Base-by-base conservation (phyloP, 352 stramenopile species). In the Phytophthora ohioensis region DNA sequence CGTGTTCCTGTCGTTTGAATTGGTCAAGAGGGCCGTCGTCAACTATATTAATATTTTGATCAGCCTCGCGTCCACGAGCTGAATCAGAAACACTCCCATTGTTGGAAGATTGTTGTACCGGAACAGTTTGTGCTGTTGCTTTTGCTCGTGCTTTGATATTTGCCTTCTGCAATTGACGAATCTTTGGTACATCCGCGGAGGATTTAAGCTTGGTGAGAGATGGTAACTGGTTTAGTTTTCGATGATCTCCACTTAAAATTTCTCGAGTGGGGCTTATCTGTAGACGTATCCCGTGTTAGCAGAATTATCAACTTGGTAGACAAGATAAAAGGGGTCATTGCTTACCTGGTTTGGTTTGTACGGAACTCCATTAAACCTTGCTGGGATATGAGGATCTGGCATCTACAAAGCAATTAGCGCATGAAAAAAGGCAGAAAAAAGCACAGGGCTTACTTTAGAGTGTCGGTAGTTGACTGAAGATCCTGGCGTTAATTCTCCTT, bases 281-380 rank as follows among this genome's bases (percentile, higher is more conserved):
- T 54, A 58, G 41, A 30, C 45, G 39, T 1, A 21, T 8, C 32
- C 12, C 7, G 12, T 32, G 42, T 59, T 56, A 69, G 43, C 8
- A 11, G 13, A 15, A 7, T 7, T 32, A n/a, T 51, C 31, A 32
- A 49, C 5, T 15, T 31, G 10, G 34, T 32, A 15, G 32, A 55
- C 30, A 27, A 38, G 15, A 7, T 27, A 32, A 27, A 49, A 12
- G 48, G 12, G 2, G 13, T 36, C 31, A 7, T 27, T 41, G 17
- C 49, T 56, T n/a, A 91, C 78, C 55, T 90, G 73, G 52, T 80
- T 90, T 31, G 76, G 69, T 38, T 66, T 81, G 61, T 85, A 91
- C n/a, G 84, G 80, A 34, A 91, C 62, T 31, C 78, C 78, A 32
- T 91, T 91, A 67, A 89, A 90, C 39, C 84, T 68, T 6, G 84